Percentiles rank a stretch among this genome's conserved stretches.
phyloP scores from a whole-genome alignment of 1,284 basidiomycete genomes.

The Austroboletus niveus region DNA sequence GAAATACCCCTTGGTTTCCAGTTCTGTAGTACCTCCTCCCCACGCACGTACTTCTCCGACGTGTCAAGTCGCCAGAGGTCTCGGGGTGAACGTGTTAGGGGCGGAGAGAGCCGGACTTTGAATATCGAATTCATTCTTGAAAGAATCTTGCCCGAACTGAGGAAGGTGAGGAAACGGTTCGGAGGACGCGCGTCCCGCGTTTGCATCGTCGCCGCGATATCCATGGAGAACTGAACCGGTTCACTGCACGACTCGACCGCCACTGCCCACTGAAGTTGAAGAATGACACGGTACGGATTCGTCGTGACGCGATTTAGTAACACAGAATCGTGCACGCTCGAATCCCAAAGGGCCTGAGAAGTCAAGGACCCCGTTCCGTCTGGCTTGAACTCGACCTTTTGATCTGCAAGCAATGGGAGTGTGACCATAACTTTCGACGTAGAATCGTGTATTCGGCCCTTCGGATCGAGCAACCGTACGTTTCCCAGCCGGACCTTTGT shows the following conservation, averaged over 20 bases:
- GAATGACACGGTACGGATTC: conserved; percentile 73
- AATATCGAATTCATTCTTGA: conserved; percentile 82
- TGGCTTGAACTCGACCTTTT: conserved; percentile 68
- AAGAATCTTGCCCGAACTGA: conserved; percentile 73
- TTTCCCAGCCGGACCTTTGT: conserved; percentile 79
- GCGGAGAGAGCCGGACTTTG: conserved; percentile 77
- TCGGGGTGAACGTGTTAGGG: conserved; percentile 80
- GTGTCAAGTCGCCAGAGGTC: conserved; percentile 97
- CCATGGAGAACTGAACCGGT: conserved; percentile 84
- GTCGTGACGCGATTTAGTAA: conserved; percentile 86
- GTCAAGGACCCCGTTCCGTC: conserved; percentile 78
- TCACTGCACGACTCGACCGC: conserved; percentile 82
- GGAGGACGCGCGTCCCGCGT: conserved; percentile 85
- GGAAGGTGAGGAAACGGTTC: conserved; percentile 70
- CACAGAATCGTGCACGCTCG: conserved; percentile 84
- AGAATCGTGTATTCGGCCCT: conserved; percentile 78
- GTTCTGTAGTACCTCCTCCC: conserved; percentile 78
- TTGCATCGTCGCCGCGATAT: conserved; percentile 85
- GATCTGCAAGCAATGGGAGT: conserved; percentile 72
- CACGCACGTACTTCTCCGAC: conserved; percentile 88
- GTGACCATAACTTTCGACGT: conserved; percentile 66
- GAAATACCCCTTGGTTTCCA: conserved; percentile 90
- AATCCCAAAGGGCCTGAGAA: conserved; percentile 87
- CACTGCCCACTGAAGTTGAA: conserved; percentile 77
- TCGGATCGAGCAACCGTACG: conserved; percentile 80